phyloP scores from a whole-genome alignment of 106 monocot species.

The Iris macrosiphon region DNA sequence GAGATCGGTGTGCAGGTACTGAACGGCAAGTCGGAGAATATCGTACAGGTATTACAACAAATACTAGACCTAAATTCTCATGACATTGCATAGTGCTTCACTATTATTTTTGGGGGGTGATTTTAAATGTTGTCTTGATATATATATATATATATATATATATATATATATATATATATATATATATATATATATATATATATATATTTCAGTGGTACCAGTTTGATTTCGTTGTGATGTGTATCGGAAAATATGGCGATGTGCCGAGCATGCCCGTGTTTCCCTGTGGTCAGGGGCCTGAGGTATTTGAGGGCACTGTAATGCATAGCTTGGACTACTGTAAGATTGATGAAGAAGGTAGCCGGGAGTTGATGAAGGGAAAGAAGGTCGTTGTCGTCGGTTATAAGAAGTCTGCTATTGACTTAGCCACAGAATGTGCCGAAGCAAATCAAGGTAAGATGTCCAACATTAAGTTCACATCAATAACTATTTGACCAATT shows the following conservation, averaged over 20 bases:
- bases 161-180: neutral
- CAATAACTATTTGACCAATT: no score
- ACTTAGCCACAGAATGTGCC: slow-evolving; percentile 77
- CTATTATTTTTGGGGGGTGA: no score
- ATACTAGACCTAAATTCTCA: no score
- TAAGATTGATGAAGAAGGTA: slow-evolving; percentile 46
- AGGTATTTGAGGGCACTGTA: slow-evolving; percentile 65
- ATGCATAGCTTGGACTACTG: slow-evolving; percentile 85
- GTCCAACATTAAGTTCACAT: no score
- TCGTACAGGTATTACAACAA: slow-evolving; percentile 44
- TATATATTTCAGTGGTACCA: slow-evolving; percentile 46
- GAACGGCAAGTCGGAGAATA: slow-evolving; percentile 26
- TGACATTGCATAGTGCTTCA: no score
- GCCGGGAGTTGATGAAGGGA: slow-evolving; percentile 50
- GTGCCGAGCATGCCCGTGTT: slow-evolving; percentile 60
- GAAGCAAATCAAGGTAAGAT: slow-evolving; percentile 65
- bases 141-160: no score
- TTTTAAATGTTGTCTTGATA: no score
- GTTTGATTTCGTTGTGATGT: slow-evolving; percentile 88
- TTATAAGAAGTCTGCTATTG: slow-evolving; percentile 85
- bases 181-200: neutral
- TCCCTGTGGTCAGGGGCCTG: slow-evolving; percentile 43
- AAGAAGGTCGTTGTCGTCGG: slow-evolving; percentile 83
- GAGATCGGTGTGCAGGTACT: slow-evolving; percentile 62
- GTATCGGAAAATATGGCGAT: slow-evolving; percentile 83